A percentile compares a stretch with the other conserved stretches of the same genome.
These are phyloP conservation scores for Globisporangium iwayamae DNA, from an alignment of 352 stramenopile species.

Conservation along the genomic window DNA sequence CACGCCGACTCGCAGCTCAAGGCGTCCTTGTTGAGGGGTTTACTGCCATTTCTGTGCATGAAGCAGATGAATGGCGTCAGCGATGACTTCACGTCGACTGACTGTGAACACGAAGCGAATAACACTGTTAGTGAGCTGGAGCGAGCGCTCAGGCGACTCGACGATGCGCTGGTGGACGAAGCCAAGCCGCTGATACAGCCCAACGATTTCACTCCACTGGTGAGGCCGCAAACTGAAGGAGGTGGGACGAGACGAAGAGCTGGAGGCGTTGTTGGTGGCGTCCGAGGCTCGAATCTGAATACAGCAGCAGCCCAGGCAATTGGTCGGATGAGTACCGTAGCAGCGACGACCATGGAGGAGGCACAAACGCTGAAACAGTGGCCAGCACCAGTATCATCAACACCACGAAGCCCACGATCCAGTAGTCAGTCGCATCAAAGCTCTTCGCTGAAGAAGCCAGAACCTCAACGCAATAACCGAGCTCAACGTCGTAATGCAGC, in stretches of 20 bases:
- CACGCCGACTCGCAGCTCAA: slow-evolving; percentile 7
- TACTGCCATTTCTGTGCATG: neutral
- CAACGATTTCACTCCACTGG: neutral
- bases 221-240: neutral
- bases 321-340: neutral
- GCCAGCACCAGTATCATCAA: neutral
- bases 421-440: neutral
- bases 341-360: neutral
- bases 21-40: neutral
- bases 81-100: neutral
- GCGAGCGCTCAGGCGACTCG: neutral
- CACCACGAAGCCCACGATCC: neutral
- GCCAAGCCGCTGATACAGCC: neutral
- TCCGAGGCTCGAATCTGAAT: neutral
- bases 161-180: neutral
- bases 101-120: neutral
- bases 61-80: neutral
- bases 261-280: neutral
- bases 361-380: neutral
- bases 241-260: neutral
- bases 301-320: neutral
- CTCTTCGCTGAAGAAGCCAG: neutral
- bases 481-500: neutral
- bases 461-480: neutral
- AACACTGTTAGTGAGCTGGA: neutral